Base-by-base conservation (phyloP, 495 filamentous ascomycete genomes). In the Penicillium fimorum region DNA sequence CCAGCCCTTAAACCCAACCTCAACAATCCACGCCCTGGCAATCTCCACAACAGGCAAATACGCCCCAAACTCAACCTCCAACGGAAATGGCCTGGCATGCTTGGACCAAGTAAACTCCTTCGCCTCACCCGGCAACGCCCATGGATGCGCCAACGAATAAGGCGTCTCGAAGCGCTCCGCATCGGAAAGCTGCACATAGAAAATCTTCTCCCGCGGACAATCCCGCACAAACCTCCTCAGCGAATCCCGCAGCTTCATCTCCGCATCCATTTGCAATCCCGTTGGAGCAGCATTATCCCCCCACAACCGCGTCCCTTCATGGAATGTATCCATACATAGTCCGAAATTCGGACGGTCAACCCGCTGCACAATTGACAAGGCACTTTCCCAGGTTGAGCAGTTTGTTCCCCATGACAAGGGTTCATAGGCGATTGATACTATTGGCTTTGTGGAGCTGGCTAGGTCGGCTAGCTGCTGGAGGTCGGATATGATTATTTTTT, bases 151-250 rank as follows among this genome's bases (percentile, higher is more conserved):
- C 8, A 70, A 66, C 1, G 81, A 71, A n/a, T 91, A 76, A 0
- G 87, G 87, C 27, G 74, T 66, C 2, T 67, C 57, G 4, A 89
- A 78, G 33, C 77, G 73, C 64, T 88, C 86, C 5, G 81, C 89
- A 62, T 92, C 87, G 2, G 86, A 87, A 8, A 91, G 72, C 69
- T 91, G 88, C 7, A 91, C 76, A 55, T 84, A 90, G 65, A 89
- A 89, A 0, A 92, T 73, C 71, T 89, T 91, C 15, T 75, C 68
- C 7, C 84, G 61, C 25, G 87, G 81, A 32, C 88, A 76, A 2
- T 69, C 65, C 0, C 63, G 49, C 0, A 83, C 65, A 47, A 90
- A 76, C 32, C 76, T 70, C 15, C 67, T 62, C n/a, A 92, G 70
- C 2, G 84, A 85, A 6, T 72, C 71, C 13, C 65, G 64, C 15